Evolutionary conservation across 148 eudicot genomes (phyloP), one percentile per base, ranked within the genome.

Genomic region (Cornus controversa): DNA sequence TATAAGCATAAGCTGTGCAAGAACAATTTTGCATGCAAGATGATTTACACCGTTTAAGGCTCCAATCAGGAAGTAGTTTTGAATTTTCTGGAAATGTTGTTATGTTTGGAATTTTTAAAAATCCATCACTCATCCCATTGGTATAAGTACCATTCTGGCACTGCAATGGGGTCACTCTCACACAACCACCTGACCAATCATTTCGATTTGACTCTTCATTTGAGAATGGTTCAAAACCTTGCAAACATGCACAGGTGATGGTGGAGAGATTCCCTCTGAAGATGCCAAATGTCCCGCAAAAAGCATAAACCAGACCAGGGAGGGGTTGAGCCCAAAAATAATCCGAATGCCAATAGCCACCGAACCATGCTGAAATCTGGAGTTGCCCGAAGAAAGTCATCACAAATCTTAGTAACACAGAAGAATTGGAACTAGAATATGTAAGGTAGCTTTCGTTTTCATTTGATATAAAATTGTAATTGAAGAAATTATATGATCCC

Each of bases 11-110:
- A n/a, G 82, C 82, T 22, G 27, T 31, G 77, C 82, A 79, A 31
- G 77, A 66, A 70, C 82, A 79, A 23, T 73, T 73, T 18, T 53
- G 24, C 29, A 8, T 10, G 68, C 82, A 79, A 72, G 67, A 73
- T 54, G 24, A 22, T 57, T 66, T 5, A 45, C 77, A 79, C 10
- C 0, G 10, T 57, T 53, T 36, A 15, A 8, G 15, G 40, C 16
- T 54, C 67, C 26, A 14, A 67, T 26, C 71, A 29, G 37, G 25
- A 67, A 66, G 26, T 29, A 14, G n/a, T n/a, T n/a, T n/a, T n/a
- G n/a, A n/a, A n/a, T n/a, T n/a, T n/a, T n/a, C n/a, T n/a, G n/a
- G n/a, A n/a, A n/a, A n/a, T n/a, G n/a, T n/a, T n/a, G n/a, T n/a
- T n/a, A n/a, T n/a, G n/a, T n/a, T n/a, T n/a, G n/a, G n/a, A n/a